Evolutionary conservation across 345 rosid genomes (phyloP), one percentile per base, ranked within the genome.

Genomic region (Eucalyptus leucophloia): DNA sequence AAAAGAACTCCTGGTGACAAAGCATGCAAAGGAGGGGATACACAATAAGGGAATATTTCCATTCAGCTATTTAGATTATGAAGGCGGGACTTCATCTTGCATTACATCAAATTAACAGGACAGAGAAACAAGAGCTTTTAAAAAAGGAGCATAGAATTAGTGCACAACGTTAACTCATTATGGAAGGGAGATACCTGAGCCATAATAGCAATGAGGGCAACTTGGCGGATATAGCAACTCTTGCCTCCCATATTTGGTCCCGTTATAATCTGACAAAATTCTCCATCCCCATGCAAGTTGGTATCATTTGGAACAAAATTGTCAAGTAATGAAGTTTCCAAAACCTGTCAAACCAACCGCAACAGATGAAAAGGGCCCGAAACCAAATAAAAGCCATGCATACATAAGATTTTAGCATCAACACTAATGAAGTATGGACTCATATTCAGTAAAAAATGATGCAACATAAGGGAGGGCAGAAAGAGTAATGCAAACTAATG

Each of bases 241-340:
- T 98, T 98, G 83, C 99, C 99, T 45, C 99, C 99, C 99, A 98
- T 98, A 92, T 98, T 98, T 81, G 99, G 99, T 89, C 99, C 99
- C 3, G 99, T 97, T 88, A 98, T 93, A 83, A 98, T 97, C 94
- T 98, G 99, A 88, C 99, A 98, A 89, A 89, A 92, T 92, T 98
- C 97, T 77, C 93, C 86, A 85, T 94, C 92, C 50, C 93, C 93
- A 87, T 93, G 96, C 94, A 98, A 95, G 87, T 88, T 90, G 86
- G 99, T 97, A 90, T 98, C 96, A 90, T 97, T 98, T 40, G 99
- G 99, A 88, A 97, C 97, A 90, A 98, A 97, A 94, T 87, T 93
- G 89, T 96, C 97, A 90, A 93, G 96, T 89, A 98, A 92, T 47
- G 97, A 82, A 87, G 96, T 93, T 92, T 96, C 98, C 93, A 98